Base-by-base conservation (phyloP, 108 stramenopile genomes). In the Conticribra weissflogii region DNA sequence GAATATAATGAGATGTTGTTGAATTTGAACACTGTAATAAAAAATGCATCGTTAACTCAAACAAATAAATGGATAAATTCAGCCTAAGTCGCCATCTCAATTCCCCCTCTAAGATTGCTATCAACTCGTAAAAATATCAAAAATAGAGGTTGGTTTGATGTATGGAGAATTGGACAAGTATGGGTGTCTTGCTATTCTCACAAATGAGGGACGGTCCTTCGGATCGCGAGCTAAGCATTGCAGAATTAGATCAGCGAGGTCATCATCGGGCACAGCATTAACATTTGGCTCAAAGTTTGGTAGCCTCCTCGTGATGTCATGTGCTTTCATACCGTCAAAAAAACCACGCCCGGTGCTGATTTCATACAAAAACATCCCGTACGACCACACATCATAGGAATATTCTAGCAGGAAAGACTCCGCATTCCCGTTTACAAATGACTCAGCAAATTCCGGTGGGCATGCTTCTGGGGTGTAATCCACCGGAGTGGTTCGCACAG, bases 401-500 rank as follows among this genome's bases (percentile, higher is more conserved):
- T 85, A 85, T n/a, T 90, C 80, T 8, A 93, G 67, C 3, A 67
- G 44, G 53, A 96, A 96, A 15, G 85, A 80, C 27, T 84, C 86
- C n/a, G 88, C 92, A 8, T 91, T 85, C 9, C 91, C 92, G 3
- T 67, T 60, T 53, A 93, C 46, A 67, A 92, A 96, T 19, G 86
- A 85, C 24, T 74, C 46, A 4, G 95, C 95, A 66, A 96, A 96
- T 68, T 96, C 95, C 0, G 95, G 95, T 9, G 95, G 95, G 59
- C 90, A 91, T 0, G 92, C 95, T 76, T 96, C 95, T 17, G 95
- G 95, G 22, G 85, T 88, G 78, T 91, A 96, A 50, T 96, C 95
- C 12, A 96, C 88, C 9, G 95, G 95, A 57, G 82, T 85, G 30
- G 71, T 79, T 41, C 79, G 69, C 16, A 80, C 63, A 0, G 89